These are phyloP conservation scores for Alternaria gansuensis DNA, from an alignment of 2,329 filamentous ascomycete genomes.

Conservation along the genomic window DNA sequence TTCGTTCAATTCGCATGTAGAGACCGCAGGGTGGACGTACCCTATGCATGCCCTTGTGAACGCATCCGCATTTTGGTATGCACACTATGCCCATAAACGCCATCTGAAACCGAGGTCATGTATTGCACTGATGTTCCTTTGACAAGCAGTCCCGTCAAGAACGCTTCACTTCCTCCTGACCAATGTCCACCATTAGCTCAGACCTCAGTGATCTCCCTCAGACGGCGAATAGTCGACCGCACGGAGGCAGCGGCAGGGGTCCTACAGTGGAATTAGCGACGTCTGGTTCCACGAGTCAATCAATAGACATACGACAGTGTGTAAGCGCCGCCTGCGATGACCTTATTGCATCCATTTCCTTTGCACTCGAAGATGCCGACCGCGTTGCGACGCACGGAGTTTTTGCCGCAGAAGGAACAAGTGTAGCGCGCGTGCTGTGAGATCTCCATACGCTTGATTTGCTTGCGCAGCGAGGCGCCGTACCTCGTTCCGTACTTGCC, in stretches of 20 bases:
- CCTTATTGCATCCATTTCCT: slow-evolving; percentile 90
- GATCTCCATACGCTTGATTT: slow-evolving; percentile 99
- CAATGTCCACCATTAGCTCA: slow-evolving; percentile 59
- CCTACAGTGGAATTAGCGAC: slow-evolving; percentile 57
- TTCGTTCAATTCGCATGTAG: too few species aligned
- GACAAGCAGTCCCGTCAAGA: slow-evolving; percentile 6
- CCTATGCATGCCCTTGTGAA: too few species aligned
- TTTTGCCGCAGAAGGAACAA: slow-evolving; percentile 95
- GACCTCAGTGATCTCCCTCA: slow-evolving; percentile 97
- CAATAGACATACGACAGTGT: slow-evolving; percentile 74
- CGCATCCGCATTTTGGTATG: too few species aligned
- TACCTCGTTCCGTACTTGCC: slow-evolving; percentile 97
- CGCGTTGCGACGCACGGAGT: slow-evolving; percentile 85
- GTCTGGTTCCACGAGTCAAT: too few species aligned
- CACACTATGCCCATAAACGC: too few species aligned
- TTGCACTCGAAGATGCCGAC: slow-evolving; percentile 98
- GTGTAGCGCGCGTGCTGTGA: slow-evolving; percentile 95
- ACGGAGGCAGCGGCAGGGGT: slow-evolving; percentile 93
- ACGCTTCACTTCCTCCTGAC: slow-evolving; percentile 50
- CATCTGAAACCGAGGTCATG: too few species aligned
- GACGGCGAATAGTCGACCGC: slow-evolving; percentile 94
- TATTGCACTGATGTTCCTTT: too few species aligned
- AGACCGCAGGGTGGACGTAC: too few species aligned
- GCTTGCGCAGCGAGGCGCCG: slow-evolving; percentile 99
- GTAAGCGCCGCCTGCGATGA: slow-evolving; percentile 91